Evolutionary conservation across 73 alveolate genomes (phyloP).

Genomic region (Tetrahymena malaccensis): DNA sequence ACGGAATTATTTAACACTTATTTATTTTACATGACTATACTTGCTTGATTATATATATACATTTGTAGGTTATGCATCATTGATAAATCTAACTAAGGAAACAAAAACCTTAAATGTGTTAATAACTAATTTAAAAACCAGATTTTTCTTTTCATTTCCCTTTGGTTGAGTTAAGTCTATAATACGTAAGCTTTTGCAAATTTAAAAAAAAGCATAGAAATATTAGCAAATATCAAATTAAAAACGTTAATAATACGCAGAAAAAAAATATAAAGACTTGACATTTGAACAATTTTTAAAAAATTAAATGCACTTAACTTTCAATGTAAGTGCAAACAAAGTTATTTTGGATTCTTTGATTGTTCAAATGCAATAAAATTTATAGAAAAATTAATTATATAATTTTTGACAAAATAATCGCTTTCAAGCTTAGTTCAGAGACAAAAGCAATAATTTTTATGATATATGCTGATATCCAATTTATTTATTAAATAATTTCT

Average conservation of each 20-base stretch:
- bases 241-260: background rate
- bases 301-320: background rate
- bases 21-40: background rate
- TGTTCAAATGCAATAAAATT: background rate
- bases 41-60: too few relatives aligned
- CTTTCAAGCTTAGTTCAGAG: too few relatives aligned
- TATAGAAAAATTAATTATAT: too few relatives aligned
- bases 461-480: too few relatives aligned
- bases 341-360: background rate
- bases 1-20: background rate
- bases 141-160: background rate
- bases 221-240: background rate
- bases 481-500: too few relatives aligned
- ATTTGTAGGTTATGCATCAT: background rate
- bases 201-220: background rate
- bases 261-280: too few relatives aligned
- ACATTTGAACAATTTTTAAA: background rate
- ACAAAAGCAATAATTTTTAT: too few relatives aligned
- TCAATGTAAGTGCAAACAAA: too few relatives aligned
- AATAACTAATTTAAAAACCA: background rate
- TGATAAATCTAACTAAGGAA: too few relatives aligned
- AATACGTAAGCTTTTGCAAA: background rate
- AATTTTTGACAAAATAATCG: too few relatives aligned
- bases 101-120: background rate
- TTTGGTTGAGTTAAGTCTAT: background rate